Percentiles rank a stretch among this genome's conserved stretches.
These are phyloP conservation scores for Verticillium nonalfalfae DNA, from an alignment of 2,329 filamentous ascomycete species.

Conservation along the genomic window DNA sequence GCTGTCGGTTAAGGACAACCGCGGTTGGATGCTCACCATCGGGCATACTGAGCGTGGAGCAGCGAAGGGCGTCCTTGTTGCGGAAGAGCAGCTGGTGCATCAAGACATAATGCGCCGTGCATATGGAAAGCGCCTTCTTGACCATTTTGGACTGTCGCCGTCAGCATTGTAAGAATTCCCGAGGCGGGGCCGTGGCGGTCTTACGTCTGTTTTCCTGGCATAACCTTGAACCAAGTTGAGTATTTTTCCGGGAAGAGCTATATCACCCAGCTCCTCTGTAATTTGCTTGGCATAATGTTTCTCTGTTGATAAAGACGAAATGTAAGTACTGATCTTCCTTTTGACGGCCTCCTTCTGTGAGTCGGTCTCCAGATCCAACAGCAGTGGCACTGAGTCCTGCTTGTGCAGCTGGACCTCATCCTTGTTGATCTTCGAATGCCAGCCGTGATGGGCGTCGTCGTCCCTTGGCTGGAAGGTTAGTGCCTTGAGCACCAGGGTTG, in stretches of 20 bases:
- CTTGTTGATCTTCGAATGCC: constrained; percentile 34
- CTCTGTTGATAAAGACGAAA: constrained; percentile 41
- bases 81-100: constrained; percentile 32
- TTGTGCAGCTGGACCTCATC: constrained; percentile 32
- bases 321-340: constrained; percentile 39
- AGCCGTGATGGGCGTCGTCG: constrained; percentile 39
- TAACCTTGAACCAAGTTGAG: constrained; percentile 42
- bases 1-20: constrained; percentile 47
- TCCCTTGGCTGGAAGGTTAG: constrained; percentile 40
- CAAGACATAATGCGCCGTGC: constrained; percentile 52
- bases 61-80: background rate
- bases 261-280: constrained; percentile 38
- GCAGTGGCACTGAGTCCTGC: constrained; percentile 41
- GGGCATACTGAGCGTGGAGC: constrained; percentile 13
- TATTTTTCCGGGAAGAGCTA: constrained; percentile 37
- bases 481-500: constrained; percentile 32
- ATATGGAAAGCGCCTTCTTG: constrained; percentile 45
- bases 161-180: background rate
- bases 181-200: constrained; percentile 7
- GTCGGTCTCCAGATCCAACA: constrained; percentile 35
- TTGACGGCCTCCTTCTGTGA: constrained; percentile 38
- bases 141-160: constrained; percentile 38
- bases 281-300: constrained; percentile 42
- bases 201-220: constrained; percentile 36
- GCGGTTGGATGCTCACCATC: constrained; percentile 41